Conservation (phyloP, 805 yeast genomes). For the Yarrowia sp. region DNA sequence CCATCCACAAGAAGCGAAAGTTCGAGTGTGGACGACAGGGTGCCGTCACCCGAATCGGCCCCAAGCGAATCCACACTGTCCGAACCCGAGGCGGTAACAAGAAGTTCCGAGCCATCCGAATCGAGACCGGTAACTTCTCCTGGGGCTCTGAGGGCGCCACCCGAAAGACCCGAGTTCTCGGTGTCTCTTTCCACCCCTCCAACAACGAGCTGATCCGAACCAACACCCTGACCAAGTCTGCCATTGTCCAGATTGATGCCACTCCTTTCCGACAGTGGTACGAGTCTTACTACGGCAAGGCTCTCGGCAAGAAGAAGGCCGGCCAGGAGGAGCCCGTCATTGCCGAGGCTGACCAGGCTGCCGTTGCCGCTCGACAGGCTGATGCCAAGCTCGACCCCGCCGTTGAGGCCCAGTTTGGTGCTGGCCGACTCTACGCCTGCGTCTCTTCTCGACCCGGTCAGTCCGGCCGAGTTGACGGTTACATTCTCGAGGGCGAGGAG, state of each 20-base stretch:
- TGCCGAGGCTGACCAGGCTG: constrained; percentile 75
- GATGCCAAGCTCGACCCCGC: constrained; percentile 85
- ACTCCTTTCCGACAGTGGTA: constrained; percentile 99
- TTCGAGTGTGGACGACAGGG: constrained; percentile 99
- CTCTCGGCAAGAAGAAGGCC: constrained; percentile 83
- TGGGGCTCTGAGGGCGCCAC: constrained; percentile 99
- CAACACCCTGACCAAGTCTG: constrained; percentile 98
- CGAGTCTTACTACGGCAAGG: constrained; percentile 96
- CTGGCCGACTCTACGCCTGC: constrained; percentile 98
- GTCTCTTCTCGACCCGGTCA: constrained; percentile 99
- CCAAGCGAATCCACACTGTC: constrained; percentile 98
- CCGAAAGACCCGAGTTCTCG: constrained; percentile 98
- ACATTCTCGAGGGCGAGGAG: constrained; percentile 99
- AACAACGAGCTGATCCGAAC: constrained; percentile 99
- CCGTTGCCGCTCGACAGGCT: constrained; percentile 90
- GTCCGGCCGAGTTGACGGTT: constrained; percentile 99
- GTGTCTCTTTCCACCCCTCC: constrained; percentile 99
- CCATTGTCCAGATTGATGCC: constrained; percentile 99
- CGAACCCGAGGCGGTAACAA: constrained; percentile 99
- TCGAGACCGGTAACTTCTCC: constrained; percentile 96
- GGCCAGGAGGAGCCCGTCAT: constrained; percentile 52
- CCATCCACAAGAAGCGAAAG: constrained; percentile 99
- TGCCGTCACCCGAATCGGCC: constrained; percentile 98
- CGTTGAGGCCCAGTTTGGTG: constrained; percentile 95
- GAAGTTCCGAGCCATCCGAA: constrained; percentile 99